Conservation (phyloP, 257 asterid species). For the Capsicum pubescens region DNA sequence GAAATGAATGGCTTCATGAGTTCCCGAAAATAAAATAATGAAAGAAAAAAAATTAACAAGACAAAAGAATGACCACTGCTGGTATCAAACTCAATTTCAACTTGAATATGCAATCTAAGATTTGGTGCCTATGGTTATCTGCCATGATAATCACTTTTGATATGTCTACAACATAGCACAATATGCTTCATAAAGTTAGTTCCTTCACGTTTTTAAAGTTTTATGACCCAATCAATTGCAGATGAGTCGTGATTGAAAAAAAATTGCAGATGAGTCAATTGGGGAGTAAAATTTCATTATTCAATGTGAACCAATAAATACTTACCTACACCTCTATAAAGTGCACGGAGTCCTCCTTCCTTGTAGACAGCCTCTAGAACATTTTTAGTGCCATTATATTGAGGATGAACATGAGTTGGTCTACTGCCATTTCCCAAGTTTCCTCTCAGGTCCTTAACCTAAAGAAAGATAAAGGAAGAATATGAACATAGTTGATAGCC, state of each 20-base stretch:
- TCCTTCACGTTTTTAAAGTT: neutral
- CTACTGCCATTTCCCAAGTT: slow-evolving; percentile 45
- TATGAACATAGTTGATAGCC: neutral
- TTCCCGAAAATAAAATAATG: neutral
- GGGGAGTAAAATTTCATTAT: neutral
- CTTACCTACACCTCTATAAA: slow-evolving; percentile 93
- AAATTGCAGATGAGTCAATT: slow-evolving; percentile 21
- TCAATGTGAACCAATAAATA: neutral
- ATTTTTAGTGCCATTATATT: slow-evolving; percentile 73
- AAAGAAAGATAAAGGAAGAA: slow-evolving; percentile 21
- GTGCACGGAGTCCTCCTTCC: slow-evolving; percentile 86
- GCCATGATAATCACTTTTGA: neutral
- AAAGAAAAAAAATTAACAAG: neutral
- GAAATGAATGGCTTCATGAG: neutral
- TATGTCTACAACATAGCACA: neutral
- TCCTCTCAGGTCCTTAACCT: slow-evolving; percentile 68
- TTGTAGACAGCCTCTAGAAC: slow-evolving; percentile 72
- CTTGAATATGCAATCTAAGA: neutral
- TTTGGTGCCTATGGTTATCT: neutral
- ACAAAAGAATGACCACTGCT: neutral
- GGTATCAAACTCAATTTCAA: neutral
- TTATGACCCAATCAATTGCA: slow-evolving; percentile 16
- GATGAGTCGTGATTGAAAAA: neutral
- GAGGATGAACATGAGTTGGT: slow-evolving; percentile 51
- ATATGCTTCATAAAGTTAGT: neutral